Percentiles rank a stretch among this genome's conserved stretches.
phyloP scores from a whole-genome alignment of 139 green algal species.

The Chlamydomonas applanata region DNA sequence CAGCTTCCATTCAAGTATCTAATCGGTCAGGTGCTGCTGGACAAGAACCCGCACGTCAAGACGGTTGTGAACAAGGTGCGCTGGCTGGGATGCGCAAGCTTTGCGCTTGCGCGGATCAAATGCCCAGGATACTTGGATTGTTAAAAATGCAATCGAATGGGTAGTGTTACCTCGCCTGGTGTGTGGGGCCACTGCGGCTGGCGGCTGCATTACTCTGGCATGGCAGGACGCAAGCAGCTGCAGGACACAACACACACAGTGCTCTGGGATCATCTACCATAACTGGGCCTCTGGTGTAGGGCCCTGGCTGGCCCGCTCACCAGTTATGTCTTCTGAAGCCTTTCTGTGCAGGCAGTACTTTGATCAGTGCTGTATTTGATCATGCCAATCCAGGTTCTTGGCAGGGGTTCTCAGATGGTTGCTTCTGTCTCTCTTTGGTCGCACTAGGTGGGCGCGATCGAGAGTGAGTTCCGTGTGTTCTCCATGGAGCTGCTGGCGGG shows the following conservation, averaged over 20 bases:
- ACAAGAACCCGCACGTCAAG: constrained; percentile 91
- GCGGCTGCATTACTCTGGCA: no score
- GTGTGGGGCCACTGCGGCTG: no score
- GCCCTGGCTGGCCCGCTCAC: no score
- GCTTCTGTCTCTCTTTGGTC: no score
- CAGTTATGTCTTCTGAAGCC: no score
- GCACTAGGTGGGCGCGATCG: constrained; percentile 74
- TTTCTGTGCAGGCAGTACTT: no score
- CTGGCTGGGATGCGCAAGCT: no score
- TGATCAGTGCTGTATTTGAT: background rate
- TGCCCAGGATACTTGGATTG: no score
- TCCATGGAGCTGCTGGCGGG: constrained; percentile 93
- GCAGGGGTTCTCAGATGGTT: background rate
- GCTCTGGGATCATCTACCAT: no score
- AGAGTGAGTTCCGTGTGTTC: constrained; percentile 95
- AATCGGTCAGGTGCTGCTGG: constrained; percentile 55
- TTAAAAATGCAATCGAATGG: background rate
- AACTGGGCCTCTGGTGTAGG: no score
- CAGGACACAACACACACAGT: no score
- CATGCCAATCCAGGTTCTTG: background rate
- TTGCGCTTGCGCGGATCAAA: no score
- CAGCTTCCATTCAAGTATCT: constrained; percentile 75
- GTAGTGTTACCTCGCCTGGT: background rate
- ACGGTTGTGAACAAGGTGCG: constrained; percentile 95
- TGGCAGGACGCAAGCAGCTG: background rate